Evolutionary conservation across 2,329 filamentous ascomycete genomes (phyloP), one percentile per base, ranked within the genome.

Genomic region (Colletotrichum tabaci): DNA sequence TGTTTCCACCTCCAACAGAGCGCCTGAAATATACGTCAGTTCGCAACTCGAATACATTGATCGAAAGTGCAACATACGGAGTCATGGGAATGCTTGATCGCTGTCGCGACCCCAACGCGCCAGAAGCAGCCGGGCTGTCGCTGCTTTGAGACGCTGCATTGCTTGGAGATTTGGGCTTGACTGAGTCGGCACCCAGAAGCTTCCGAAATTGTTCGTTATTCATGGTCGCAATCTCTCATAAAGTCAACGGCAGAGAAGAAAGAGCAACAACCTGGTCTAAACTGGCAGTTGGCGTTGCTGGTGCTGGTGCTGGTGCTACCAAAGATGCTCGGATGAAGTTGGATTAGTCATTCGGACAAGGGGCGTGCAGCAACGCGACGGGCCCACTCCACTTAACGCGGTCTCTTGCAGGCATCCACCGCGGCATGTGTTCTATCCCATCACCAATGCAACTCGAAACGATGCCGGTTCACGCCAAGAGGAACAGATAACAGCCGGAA

Each of bases 201-300:
- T 93, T 92, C 66, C 96, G 92, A 78, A 99, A 99, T 77, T 98
- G 94, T 53, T 95, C 90, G 86, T 98, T 98, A 81, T 98, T 97
- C 96, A 99, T 98, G 47, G 53, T 56, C 40, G 38, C 60, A 16
- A 5, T 71, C 23, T 35, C 12, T 57, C n/a, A 21, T 30, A 42
- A 16, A 40, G 26, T 42, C 18, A 7, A 47, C 6, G 16, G 21
- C 23, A 63, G 61, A 21, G 18, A 46, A 30, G 35, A n/a, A 46
- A 21, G 18, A 21, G 38, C 35, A 15, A n/a, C 50, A 21, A 18
- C 1, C 42, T 21, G 13, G 35, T 15, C 53, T 21, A 61, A 35
- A n/a, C 49, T 21, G 15, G 23, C n/a, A 38, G 60, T 4, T 50
- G 46, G 23, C 46, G 60, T 62, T 49, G 60, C 13, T 18, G 35